Evolutionary conservation across 2,329 filamentous ascomycete genomes (phyloP), one percentile per base, ranked within the genome.

Genomic region (Didymella keratinophila): DNA sequence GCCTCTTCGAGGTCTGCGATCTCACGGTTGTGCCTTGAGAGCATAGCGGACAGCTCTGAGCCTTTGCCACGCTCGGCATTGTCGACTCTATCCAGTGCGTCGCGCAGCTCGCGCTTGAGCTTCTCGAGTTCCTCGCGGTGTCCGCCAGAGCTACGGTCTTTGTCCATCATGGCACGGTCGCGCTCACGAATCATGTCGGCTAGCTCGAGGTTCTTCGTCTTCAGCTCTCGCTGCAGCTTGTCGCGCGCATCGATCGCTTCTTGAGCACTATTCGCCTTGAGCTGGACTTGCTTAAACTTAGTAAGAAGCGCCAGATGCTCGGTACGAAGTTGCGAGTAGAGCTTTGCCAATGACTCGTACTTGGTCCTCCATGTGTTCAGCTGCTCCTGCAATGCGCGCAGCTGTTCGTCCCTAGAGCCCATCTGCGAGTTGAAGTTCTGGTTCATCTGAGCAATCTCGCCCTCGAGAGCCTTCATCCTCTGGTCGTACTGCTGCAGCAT

Each of bases 181-280:
- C 95, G 86, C 80, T 99, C 95, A 42, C 95, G 87, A 65, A 99
- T 99, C 95, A 99, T 98, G 76, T 98, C 93, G 30, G 95, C 95
- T 61, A 99, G 81, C 78, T 99, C 95, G n/a, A 99, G 82, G 74
- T 99, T 99, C 86, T 99, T 99, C 28, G 94, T 97, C 86, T 99
- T 99, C 76, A 99, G 90, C 80, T 99, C 95, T 32, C 94, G 90
- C 80, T 98, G 93, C 51, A 99, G 84, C 82, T 96, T 97, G 81
- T 99, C 95, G 9, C 94, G 89, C 68, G 87, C 89, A 56, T 98
- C 95, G 63, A 98, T 97, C 1, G 95, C 95, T 80, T 99, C 95
- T 75, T 98, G 94, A 0, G 95, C 95, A 5, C 93, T 98, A 16
- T 94, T 93, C 1, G 95, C 95, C 83, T 98, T 99, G 63, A 98